Base-by-base conservation (phyloP, 768 basidiomycete species). In the Austroboletus eburneus region DNA sequence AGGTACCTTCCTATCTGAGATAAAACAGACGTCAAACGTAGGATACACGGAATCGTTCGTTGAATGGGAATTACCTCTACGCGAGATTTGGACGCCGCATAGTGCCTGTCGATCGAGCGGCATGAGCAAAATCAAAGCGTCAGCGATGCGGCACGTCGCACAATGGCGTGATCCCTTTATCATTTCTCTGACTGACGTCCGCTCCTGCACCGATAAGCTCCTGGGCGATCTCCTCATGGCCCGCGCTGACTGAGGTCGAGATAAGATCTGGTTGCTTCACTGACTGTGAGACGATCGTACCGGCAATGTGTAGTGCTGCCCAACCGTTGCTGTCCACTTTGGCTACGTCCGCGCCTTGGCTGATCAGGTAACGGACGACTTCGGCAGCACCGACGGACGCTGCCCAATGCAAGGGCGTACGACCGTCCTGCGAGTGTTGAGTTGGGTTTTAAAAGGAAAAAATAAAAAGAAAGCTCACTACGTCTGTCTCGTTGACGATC, bases 31-130 rank as follows among this genome's bases (percentile, higher is more conserved):
- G 50, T 51, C 17, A 58, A 57, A 55, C 5, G 18, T 41, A 54
- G 43, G 43, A 43, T 39, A 51, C 9, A 33, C 43, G 46, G 55
- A 48, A 59, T 45, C 47, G 50, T 52, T 53, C 52, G 48, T 49
- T 59, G 54, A 49, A 39, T 62, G 58, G 58, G 56, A 66, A 57
- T 45, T 59, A 88, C 91, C 60, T 91, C 87, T 51, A 91, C 78
- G 36, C 83, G 86, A 46, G 91, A 85, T 65, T 93, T 94, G 24
- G 91, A 95, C 37, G 91, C 92, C 23, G 91, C 91, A 60, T 95
- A 95, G 67, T 94, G 91, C 57, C 91, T 95, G 46, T 42, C 32
- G 36, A 39, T 50, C 43, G 25, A 49, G 49, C 35, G 39, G 8
- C 13, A 14, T 61, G 30, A 63, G 24, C 5, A 41, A 25, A 17